Conservation (phyloP, 108 stramenopile genomes). For the Fistulifera solaris region DNA sequence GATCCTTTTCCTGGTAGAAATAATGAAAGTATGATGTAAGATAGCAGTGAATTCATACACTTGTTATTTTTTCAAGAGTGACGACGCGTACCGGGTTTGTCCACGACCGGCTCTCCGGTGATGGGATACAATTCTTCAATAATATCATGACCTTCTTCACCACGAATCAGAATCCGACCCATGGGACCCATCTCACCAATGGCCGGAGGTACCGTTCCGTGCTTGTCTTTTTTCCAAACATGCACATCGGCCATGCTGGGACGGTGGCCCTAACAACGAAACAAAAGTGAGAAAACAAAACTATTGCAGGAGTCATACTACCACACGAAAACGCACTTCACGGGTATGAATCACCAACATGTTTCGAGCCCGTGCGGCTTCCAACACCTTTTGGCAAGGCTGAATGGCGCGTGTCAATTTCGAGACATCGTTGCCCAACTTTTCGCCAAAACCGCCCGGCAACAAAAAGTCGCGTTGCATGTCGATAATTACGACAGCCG, state of each 20-base stretch:
- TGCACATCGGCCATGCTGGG: constrained; percentile 32
- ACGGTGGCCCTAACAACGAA: constrained; percentile 28
- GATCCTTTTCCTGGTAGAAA: constrained; percentile 57
- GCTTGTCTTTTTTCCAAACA: not conserved
- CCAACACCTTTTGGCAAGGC: constrained; percentile 32
- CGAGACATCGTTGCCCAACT: constrained; percentile 51
- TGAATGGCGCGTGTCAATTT: constrained; percentile 35
- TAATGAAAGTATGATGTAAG: too few relatives aligned
- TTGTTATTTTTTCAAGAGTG: too few relatives aligned
- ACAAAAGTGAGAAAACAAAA: constrained; percentile 4
- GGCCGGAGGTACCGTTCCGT: not conserved
- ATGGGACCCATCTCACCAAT: constrained; percentile 30
- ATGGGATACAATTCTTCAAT: constrained; percentile 41
- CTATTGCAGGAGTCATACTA: not conserved
- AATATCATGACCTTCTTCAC: constrained; percentile 54
- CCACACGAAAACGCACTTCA: constrained; percentile 13
- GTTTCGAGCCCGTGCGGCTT: constrained; percentile 16
- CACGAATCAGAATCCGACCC: constrained; percentile 52
- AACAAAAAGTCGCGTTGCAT: constrained; percentile 45
- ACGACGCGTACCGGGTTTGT: constrained; percentile 33
- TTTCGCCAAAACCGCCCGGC: constrained; percentile 53
- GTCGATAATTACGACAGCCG: constrained; percentile 21
- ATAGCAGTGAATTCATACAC: too few relatives aligned
- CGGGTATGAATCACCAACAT: constrained; percentile 53
- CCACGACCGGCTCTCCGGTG: constrained; percentile 38